Conservation (phyloP, 2,329 filamentous ascomycete genomes). For the Cladosporium sp. region DNA sequence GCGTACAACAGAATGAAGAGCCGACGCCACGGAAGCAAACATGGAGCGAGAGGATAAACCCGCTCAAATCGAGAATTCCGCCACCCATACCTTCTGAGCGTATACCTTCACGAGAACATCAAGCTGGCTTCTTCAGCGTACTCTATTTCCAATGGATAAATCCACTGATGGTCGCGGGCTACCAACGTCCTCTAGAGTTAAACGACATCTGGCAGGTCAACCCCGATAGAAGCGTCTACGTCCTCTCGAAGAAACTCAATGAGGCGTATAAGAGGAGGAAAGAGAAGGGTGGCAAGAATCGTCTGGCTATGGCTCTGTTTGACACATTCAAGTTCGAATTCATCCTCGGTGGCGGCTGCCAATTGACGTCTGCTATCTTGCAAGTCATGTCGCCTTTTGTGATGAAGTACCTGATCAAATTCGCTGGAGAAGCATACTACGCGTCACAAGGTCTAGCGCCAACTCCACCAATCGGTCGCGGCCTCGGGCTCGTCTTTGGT, state of each 20-base stretch:
- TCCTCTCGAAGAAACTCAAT: slow-evolving; percentile 63
- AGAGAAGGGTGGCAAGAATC: slow-evolving; percentile 61
- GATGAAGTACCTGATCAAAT: slow-evolving; percentile 80
- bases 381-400: slow-evolving; percentile 83
- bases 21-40: slow-evolving; percentile 43
- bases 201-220: slow-evolving; percentile 90
- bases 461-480: slow-evolving; percentile 66
- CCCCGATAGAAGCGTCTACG: slow-evolving; percentile 67
- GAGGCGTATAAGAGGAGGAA: slow-evolving; percentile 60
- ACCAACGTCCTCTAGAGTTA: slow-evolving; percentile 74
- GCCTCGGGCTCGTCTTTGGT: slow-evolving; percentile 78
- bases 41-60: slow-evolving; percentile 58
- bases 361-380: slow-evolving; percentile 64
- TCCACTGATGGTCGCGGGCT: slow-evolving; percentile 79
- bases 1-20: slow-evolving; percentile 18
- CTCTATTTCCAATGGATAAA: slow-evolving; percentile 89
- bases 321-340: slow-evolving; percentile 85
- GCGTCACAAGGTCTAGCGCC: slow-evolving; percentile 51
- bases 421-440: slow-evolving; percentile 72
- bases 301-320: slow-evolving; percentile 74
- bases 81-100: slow-evolving; percentile 56
- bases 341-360: slow-evolving; percentile 73
- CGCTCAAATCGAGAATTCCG: slow-evolving; percentile 44
- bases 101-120: slow-evolving; percentile 62
- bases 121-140: slow-evolving; percentile 68